Evolutionary conservation across 208 protist genomes (phyloP).

Genomic region (Wallacemonas sp.): DNA sequence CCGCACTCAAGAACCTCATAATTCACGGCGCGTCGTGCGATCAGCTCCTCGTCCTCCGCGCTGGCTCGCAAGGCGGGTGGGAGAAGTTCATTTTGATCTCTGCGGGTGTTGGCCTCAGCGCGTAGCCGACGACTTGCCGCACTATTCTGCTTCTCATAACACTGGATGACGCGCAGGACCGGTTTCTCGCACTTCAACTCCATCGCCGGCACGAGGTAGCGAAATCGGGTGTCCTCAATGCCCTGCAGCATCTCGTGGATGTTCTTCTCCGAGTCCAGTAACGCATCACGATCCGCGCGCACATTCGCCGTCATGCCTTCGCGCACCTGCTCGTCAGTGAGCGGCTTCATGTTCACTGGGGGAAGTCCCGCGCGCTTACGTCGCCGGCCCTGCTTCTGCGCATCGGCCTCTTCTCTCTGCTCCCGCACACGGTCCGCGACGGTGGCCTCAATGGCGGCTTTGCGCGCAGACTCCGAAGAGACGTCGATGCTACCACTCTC

Average conservation of each 20-base stretch:
- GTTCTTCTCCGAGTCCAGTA: conserved; percentile 54
- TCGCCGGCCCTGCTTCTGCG: conserved; percentile 11
- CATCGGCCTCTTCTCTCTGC: conserved; percentile 9
- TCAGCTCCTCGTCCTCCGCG: conserved; percentile 3
- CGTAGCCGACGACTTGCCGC: conserved; percentile 4
- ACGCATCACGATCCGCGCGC: conserved; percentile 49
- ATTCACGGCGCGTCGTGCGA: not conserved
- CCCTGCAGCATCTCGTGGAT: conserved; percentile 64
- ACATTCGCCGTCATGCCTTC: conserved; percentile 35
- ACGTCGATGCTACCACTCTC: no score
- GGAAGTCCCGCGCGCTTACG: conserved; percentile 43
- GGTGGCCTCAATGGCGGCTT: not conserved
- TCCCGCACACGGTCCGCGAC: not conserved
- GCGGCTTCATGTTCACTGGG: conserved; percentile 30
- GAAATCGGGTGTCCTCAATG: conserved; percentile 73
- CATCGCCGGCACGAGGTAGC: conserved; percentile 62
- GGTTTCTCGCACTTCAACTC: conserved; percentile 58
- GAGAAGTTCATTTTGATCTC: not conserved
- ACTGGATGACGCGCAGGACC: conserved; percentile 52
- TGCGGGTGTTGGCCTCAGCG: not conserved
- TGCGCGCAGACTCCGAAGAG: not conserved
- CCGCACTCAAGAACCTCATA: conserved; percentile 3
- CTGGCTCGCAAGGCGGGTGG: conserved; percentile 6
- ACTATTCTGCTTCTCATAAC: conserved; percentile 55
- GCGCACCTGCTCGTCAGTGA: conserved; percentile 34